Evolutionary conservation across 352 stramenopile species (phyloP).

Genomic region (Globisporangium spiculum): DNA sequence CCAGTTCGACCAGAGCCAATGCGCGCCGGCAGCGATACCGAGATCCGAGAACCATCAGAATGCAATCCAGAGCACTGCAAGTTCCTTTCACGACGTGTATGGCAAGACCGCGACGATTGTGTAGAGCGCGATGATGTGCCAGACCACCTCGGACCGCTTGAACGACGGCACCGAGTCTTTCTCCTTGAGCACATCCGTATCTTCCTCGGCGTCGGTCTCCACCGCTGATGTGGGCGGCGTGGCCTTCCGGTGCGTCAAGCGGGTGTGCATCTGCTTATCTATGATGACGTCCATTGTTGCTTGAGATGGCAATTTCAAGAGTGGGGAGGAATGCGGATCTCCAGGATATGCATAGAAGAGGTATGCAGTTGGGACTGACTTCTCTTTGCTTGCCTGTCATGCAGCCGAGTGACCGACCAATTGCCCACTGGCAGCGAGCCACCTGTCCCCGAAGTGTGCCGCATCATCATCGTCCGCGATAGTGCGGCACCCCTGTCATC

Average conservation of each 20-base stretch:
- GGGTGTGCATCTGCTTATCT: neutral
- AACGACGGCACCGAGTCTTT: slow-evolving; percentile 40
- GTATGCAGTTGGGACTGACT: neutral
- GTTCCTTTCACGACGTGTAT: slow-evolving; percentile 33
- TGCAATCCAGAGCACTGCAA: slow-evolving; percentile 58
- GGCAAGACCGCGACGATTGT: slow-evolving; percentile 60
- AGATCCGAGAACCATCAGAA: slow-evolving; percentile 86
- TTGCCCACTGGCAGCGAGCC: neutral
- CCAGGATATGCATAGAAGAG: neutral
- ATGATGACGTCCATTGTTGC: neutral
- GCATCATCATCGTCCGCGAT: neutral
- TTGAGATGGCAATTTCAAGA: neutral
- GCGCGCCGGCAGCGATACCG: slow-evolving; percentile 96
- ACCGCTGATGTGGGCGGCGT: neutral
- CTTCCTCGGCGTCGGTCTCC: slow-evolving; percentile 35
- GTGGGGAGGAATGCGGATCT: neutral
- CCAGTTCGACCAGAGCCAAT: slow-evolving; percentile 96
- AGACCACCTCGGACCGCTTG: slow-evolving; percentile 74
- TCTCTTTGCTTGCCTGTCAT: neutral
- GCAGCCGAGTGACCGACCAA: too few species aligned
- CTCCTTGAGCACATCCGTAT: slow-evolving; percentile 30
- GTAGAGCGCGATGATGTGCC: slow-evolving; percentile 79
- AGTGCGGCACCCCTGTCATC: neutral
- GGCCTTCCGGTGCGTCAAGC: neutral
- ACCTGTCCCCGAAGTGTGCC: neutral